Evolutionary conservation across 768 basidiomycete genomes (phyloP), one percentile per base, ranked within the genome.

Genomic region (Termitomyces sp.): DNA sequence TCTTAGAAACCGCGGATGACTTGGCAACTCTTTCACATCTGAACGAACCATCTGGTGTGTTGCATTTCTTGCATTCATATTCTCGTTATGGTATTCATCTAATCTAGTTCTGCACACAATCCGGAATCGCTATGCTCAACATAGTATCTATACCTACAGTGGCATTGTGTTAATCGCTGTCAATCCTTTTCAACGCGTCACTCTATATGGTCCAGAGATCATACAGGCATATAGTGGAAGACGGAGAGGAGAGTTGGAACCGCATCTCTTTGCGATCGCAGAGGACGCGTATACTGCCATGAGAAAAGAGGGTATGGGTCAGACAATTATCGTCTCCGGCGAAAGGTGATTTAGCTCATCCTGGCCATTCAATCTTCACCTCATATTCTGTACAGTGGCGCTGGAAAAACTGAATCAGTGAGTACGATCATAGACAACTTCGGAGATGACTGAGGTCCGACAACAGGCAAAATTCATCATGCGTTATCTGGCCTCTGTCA

Each of bases 251-350:
- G 97, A 98, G 59, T 79, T 98, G 36, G 97, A 98, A 67, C 97
- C 97, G 2, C 97, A 99, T 77, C 72, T 99, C 62, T 99, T 98
- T 73, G 97, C 97, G 22, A 99, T 99, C 64, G 97, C 97, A 10
- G 97, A 99, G 73, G 97, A 98, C 77, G 97, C 97, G 60, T 93
- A 98, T 70, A 95, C 94, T 13, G 92, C 92, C 55, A 98, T 98
- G 97, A 83, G 92, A 61, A 88, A 88, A 70, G 88, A 98, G 65
- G 84, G 91, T 59, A 85, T 88, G 74, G 95, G 98, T 60, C 97
- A 99, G 74, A 99, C 97, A 5, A 98, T 99, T 68, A 97, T 99
- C 63, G 97, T 99, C 59, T 94, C 91, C 34, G 97, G 97, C 64
- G 97, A 99, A 76, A 94, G 92, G 93, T 95, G 66, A 62, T 80